Conservation (phyloP, 345 rosid genomes). For the Pugionium cornutum region DNA sequence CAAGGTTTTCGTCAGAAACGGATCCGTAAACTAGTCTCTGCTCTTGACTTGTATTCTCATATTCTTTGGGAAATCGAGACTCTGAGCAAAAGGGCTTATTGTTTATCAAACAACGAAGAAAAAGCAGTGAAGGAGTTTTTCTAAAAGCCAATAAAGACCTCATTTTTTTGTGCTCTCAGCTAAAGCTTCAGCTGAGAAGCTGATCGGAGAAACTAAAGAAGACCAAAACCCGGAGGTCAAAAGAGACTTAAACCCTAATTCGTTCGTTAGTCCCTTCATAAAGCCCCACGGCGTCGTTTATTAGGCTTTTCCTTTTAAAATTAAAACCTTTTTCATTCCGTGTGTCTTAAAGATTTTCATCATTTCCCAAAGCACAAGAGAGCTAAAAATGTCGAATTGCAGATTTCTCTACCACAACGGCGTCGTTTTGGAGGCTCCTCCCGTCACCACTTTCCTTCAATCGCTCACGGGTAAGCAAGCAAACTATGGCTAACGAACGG, state of each 20-base stretch:
- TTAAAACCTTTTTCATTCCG: too few relatives aligned
- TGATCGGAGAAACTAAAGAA: too few relatives aligned
- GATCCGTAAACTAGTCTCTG: conserved; percentile 17
- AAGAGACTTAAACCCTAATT: too few relatives aligned
- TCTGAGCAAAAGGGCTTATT: conserved; percentile 47
- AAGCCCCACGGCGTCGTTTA: too few relatives aligned
- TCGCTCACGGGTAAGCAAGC: conserved; percentile 52
- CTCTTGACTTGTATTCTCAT: conserved; percentile 26
- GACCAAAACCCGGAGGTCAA: too few relatives aligned
- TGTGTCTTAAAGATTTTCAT: too few relatives aligned
- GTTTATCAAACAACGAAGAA: conserved; percentile 35
- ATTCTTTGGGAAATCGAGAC: conserved; percentile 34
- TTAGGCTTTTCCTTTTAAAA: too few relatives aligned
- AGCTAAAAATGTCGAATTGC: conserved; percentile 44
- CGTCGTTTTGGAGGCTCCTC: conserved; percentile 53
- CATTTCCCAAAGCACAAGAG: conserved; percentile 9
- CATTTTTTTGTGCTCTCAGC: conserved; percentile 33
- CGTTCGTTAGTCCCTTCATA: too few relatives aligned
- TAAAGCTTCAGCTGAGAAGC: too few relatives aligned
- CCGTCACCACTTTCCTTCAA: conserved; percentile 62
- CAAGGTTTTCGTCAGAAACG: conserved; percentile 9
- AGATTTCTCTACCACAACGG: conserved; percentile 63
- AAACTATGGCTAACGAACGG: not conserved
- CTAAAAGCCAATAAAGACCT: conserved; percentile 38
- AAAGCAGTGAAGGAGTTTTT: conserved; percentile 21